A percentile compares a stretch with the other conserved stretches of the same genome.
These are phyloP conservation scores for Lactuca saligna DNA, from an alignment of 129 eudicot genomes.

Conservation along the genomic window DNA sequence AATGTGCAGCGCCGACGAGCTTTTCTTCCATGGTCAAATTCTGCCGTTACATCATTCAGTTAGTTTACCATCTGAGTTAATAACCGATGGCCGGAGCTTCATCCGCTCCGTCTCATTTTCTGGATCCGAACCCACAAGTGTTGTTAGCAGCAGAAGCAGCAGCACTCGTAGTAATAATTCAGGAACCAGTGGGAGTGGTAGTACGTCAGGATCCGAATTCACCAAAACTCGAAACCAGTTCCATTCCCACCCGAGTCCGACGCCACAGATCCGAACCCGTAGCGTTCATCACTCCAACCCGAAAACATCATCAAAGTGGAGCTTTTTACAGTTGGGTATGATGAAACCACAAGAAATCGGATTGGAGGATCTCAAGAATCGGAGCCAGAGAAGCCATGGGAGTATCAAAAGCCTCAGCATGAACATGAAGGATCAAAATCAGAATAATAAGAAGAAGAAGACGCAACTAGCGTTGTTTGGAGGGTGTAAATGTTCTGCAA, in stretches of 20 bases:
- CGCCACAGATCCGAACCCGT: slow-evolving; percentile 49
- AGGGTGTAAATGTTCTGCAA: slow-evolving; percentile 57
- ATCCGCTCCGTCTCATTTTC: slow-evolving; percentile 22
- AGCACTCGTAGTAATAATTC: slow-evolving; percentile 37
- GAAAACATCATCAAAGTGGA: slow-evolving; percentile 50
- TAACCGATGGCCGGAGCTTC: slow-evolving; percentile 13
- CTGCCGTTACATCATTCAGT: slow-evolving; percentile 71
- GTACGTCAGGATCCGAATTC: slow-evolving; percentile 24
- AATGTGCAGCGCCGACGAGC: slow-evolving; percentile 83
- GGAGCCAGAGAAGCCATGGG: slow-evolving; percentile 43
- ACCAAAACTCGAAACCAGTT: slow-evolving; percentile 41
- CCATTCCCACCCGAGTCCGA: slow-evolving; percentile 81
- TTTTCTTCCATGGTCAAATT: slow-evolving; percentile 70
- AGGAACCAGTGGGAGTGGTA: slow-evolving; percentile 42
- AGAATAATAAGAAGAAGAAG: slow-evolving; percentile 14
- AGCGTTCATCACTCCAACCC: slow-evolving; percentile 2
- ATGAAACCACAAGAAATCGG: slow-evolving; percentile 59
- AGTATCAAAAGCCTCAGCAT: slow-evolving; percentile 20
- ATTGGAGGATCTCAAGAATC: slow-evolving; percentile 42
- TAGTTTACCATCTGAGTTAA: slow-evolving; percentile 25
- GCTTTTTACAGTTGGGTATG: slow-evolving; percentile 57
- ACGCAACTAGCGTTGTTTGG: slow-evolving; percentile 25
- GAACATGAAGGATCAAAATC: not conserved
- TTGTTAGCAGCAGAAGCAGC: slow-evolving; percentile 31
- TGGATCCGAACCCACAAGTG: slow-evolving; percentile 49